Base-by-base conservation (phyloP, 257 asterid species). In the Cordia subcordata region DNA sequence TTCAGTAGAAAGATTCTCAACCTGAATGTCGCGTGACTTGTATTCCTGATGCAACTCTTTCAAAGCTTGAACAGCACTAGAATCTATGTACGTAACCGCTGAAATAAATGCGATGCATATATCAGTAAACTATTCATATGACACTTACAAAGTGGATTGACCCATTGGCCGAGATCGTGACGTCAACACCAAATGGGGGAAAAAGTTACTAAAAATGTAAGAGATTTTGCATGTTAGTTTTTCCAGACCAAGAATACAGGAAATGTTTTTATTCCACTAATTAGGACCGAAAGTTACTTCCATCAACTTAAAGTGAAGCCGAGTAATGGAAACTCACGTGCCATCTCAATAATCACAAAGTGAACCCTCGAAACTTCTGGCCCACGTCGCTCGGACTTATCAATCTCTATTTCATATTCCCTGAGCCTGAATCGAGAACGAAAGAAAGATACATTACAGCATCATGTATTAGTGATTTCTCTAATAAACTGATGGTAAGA, bases 61-160 rank as follows among this genome's bases (percentile, higher is more conserved):
- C 64, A 92, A 58, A 57, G 96, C 95, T 80, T 92, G 91, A 65
- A 88, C 90, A 6, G 97, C 99, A 63, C 99, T 92, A 44, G 99
- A 89, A 66, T 92, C 99, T 55, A 92, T 80, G 53, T 92, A 92
- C 19, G 99, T 92, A 60, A 77, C 82, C 53, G 99, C 99, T 92
- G 90, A 73, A 79, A 76, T 45, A 65, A 50, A 75, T 50, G 49
- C n/a, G 59, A 67, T 9, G 9, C n/a, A 47, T 40, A 6, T n/a
- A 22, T 33, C 50, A 72, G 21, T 35, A 20, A 46, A 54, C 20
- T 8, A 46, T 38, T 19, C 37, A 27, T 27, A 38, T 49, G 53
- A 49, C 33, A 9, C 22, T 55, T 19, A 57, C 45, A 33, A 66
- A 38, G 55, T 19, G 11, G 20, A 42, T 66, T 13, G 15, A 42